phyloP scores from a whole-genome alignment of 129 eudicot genomes.

The Chrysanthemum makinoi region DNA sequence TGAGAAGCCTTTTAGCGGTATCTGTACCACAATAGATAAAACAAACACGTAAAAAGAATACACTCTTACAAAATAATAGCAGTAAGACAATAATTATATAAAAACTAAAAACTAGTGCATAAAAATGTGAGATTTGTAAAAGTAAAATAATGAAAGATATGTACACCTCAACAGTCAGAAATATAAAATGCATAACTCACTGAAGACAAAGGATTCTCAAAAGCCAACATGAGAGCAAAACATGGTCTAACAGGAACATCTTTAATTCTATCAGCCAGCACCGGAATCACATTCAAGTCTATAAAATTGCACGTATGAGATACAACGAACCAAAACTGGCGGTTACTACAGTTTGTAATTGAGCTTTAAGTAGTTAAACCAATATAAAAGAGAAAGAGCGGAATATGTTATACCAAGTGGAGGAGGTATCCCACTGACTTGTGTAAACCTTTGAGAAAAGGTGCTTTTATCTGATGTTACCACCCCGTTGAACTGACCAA shows the following conservation, averaged over 20 bases:
- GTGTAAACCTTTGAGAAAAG: conserved; percentile 58
- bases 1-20: conserved; percentile 69
- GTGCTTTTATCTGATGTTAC: conserved; percentile 80
- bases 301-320: conserved; percentile 1
- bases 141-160: not conserved
- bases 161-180: not conserved
- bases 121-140: not conserved
- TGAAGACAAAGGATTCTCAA: conserved; percentile 69
- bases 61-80: not conserved
- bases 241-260: conserved; percentile 76
- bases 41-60: not conserved
- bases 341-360: not conserved
- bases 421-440: conserved; percentile 63
- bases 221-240: conserved; percentile 92
- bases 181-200: conserved; percentile 39
- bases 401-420: conserved; percentile 66
- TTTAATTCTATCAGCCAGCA: conserved; percentile 46
- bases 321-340: conserved; percentile 1
- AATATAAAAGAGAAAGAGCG: not conserved
- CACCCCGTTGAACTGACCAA: conserved; percentile 78
- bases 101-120: not conserved
- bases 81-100: no score
- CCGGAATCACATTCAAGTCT: conserved; percentile 58
- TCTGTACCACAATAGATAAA: conserved; percentile 41
- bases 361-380: no score